Evolutionary conservation across 441 rosid genomes (phyloP).

Genomic region (Hura crepitans): DNA sequence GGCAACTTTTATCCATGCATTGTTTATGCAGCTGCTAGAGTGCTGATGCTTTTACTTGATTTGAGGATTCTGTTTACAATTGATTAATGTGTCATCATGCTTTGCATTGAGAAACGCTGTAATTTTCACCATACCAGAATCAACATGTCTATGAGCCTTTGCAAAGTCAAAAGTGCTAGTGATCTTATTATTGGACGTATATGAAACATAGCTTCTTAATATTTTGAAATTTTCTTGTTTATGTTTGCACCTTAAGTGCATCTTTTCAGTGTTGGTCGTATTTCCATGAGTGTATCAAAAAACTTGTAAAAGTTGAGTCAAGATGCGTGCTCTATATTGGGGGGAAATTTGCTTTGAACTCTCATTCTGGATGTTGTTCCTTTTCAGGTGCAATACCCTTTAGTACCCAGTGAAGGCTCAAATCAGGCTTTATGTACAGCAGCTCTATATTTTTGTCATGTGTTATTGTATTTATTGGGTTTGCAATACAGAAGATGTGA

Average conservation of each 20-base stretch:
- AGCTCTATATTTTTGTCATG: slow-evolving; percentile 57
- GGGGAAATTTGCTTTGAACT: slow-evolving; percentile 16
- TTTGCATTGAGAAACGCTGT: background rate
- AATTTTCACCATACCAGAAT: background rate
- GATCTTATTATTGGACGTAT: background rate
- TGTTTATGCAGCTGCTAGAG: background rate
- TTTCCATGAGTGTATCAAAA: background rate
- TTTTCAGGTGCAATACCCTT: slow-evolving; percentile 46
- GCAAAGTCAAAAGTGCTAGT: background rate
- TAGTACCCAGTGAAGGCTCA: slow-evolving; percentile 29
- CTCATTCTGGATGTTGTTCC: slow-evolving; percentile 24
- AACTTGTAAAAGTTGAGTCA: slow-evolving; percentile 4
- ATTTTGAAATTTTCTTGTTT: background rate
- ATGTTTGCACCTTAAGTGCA: background rate
- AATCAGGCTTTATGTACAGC: slow-evolving; percentile 53
- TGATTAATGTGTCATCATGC: slow-evolving; percentile 3
- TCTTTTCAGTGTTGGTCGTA: background rate
- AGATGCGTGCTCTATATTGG: slow-evolving; percentile 11
- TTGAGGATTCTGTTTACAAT: slow-evolving; percentile 1
- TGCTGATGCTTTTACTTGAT: background rate
- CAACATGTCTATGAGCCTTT: background rate
- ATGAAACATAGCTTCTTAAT: slow-evolving; percentile 14
- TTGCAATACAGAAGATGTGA: slow-evolving; percentile 46
- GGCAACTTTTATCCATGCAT: background rate
- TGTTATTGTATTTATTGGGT: slow-evolving; percentile 49